Evolutionary conservation across 2,329 filamentous ascomycete genomes (phyloP).

Genomic region (Alternaria arbusti): DNA sequence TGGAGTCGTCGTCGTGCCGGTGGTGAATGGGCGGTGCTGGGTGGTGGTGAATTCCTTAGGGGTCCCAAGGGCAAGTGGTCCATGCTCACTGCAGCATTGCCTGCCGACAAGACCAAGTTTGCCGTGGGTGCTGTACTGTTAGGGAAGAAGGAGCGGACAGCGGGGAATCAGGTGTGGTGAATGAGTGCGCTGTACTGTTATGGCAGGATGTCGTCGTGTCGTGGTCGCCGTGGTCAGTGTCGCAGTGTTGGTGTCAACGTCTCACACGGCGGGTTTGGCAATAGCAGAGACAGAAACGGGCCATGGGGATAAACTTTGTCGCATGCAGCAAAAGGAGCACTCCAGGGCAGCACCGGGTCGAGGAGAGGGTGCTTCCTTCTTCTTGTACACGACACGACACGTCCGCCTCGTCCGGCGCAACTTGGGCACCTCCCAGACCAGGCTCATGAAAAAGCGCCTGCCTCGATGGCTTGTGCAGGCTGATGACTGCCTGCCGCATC

Average conservation of each 20-base stretch:
- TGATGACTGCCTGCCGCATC: background rate
- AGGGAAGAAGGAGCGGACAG: background rate
- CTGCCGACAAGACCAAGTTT: background rate
- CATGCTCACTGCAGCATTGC: constrained; percentile 21
- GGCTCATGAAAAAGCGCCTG: background rate
- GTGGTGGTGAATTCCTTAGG: constrained; percentile 15
- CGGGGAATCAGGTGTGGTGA: background rate
- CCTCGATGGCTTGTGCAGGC: background rate
- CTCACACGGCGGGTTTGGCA: constrained; percentile 2
- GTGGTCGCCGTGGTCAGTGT: background rate
- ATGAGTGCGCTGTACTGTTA: background rate
- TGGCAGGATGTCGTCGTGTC: background rate
- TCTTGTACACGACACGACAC: constrained; percentile 16
- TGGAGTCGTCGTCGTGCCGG: constrained; percentile 35
- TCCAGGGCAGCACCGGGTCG: too few relatives aligned
- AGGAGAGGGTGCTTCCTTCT: constrained; percentile 4
- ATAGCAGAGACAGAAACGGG: background rate
- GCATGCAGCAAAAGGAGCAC: background rate
- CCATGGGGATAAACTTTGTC: background rate
- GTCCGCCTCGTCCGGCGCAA: constrained; percentile 1
- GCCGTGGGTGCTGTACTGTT: background rate
- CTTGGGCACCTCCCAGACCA: constrained; percentile 1
- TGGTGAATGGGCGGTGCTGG: constrained; percentile 11
- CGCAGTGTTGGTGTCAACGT: constrained; percentile 3
- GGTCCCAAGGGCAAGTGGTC: constrained; percentile 13